Evolutionary conservation across 192 early-diverging fungal species (phyloP).

Genomic region (Coemansia sp.): DNA sequence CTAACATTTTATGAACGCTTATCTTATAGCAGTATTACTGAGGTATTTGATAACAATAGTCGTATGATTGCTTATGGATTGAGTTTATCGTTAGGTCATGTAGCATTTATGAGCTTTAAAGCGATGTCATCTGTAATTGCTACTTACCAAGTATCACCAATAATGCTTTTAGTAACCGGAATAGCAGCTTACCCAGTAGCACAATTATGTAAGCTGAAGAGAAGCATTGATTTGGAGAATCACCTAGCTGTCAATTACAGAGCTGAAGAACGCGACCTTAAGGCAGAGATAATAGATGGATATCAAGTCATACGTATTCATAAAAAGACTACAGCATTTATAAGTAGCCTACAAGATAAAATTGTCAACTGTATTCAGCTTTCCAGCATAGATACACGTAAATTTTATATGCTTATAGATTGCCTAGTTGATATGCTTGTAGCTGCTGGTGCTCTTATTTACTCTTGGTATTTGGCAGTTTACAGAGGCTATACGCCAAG

Average conservation of each 20-base stretch:
- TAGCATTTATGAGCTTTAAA: neutral
- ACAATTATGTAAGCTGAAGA: neutral
- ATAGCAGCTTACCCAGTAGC: constrained; percentile 1
- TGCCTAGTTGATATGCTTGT: neutral
- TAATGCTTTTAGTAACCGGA: neutral
- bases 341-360: neutral
- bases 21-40: neutral
- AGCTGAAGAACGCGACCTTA: neutral
- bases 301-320: constrained; percentile 10
- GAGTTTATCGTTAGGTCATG: neutral
- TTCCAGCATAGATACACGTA: neutral
- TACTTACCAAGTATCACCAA: neutral
- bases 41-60: neutral
- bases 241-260: neutral
- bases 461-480: neutral
- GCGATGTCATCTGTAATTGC: neutral
- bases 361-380: neutral
- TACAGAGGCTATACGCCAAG: neutral
- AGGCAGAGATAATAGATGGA: neutral
- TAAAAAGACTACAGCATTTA: neutral
- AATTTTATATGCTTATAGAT: neutral
- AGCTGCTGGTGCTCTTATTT: neutral
- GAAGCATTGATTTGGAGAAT: neutral
- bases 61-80: neutral
- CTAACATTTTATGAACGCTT: neutral